Evolutionary conservation across 78 protist species (phyloP).

Genomic region (Dictyostelium intermedium): DNA sequence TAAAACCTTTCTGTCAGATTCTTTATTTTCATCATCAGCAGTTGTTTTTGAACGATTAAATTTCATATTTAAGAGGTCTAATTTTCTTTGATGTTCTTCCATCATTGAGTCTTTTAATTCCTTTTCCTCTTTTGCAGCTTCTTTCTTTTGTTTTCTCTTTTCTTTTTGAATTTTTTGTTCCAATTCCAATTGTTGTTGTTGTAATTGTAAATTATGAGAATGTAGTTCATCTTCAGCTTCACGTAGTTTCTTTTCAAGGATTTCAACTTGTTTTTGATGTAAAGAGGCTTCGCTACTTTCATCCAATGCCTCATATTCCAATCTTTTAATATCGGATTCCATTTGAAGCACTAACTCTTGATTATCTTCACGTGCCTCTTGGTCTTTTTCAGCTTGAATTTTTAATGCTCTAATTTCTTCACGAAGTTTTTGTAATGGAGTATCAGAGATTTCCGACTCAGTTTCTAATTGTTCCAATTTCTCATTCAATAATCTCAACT

Average conservation of each 20-base stretch:
- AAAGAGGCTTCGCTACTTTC: background rate
- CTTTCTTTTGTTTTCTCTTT: conserved; percentile 14
- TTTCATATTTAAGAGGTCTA: background rate
- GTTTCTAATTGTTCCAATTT: conserved; percentile 9
- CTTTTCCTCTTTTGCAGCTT: background rate
- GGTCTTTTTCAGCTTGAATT: background rate
- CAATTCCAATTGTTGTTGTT: background rate
- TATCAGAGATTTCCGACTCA: background rate
- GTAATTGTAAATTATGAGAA: background rate
- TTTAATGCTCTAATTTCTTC: conserved; percentile 13
- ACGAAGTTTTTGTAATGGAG: background rate
- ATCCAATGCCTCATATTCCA: background rate
- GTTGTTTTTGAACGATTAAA: background rate
- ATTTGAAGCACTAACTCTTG: background rate
- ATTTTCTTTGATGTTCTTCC: conserved; percentile 28
- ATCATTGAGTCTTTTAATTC: background rate
- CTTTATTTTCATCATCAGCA: background rate
- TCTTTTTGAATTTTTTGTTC: background rate
- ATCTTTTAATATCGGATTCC: background rate
- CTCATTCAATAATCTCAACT: background rate
- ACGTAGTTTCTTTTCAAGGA: background rate
- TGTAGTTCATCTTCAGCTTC: conserved; percentile 23
- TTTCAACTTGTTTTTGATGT: conserved; percentile 2
- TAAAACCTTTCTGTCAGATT: background rate
- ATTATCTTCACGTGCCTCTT: background rate